phyloP scores from a whole-genome alignment of 495 filamentous ascomycete genomes.

The Cercophora sp. region DNA sequence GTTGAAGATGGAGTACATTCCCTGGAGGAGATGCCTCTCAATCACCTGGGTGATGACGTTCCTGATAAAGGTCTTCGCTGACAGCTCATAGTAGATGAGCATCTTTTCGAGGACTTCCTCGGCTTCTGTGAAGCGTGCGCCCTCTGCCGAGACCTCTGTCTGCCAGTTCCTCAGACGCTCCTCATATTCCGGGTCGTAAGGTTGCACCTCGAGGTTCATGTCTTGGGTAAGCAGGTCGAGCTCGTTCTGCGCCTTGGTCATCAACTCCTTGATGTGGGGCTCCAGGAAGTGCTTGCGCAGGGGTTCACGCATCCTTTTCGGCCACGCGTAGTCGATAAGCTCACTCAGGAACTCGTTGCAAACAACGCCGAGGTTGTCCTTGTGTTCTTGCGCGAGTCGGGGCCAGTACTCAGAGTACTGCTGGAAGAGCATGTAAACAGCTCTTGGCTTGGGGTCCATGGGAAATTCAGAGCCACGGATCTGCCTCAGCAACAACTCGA shows the following conservation, averaged over 20 bases:
- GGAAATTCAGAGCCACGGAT: conserved; percentile 41
- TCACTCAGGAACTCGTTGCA: conserved; percentile 42
- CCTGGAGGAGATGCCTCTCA: conserved; percentile 36
- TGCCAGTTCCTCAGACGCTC: conserved; percentile 34
- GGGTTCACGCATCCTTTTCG: conserved; percentile 36
- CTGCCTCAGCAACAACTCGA: conserved; percentile 32
- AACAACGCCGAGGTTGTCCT: conserved; percentile 39
- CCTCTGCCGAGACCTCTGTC: conserved; percentile 19
- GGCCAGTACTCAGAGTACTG: conserved; percentile 37
- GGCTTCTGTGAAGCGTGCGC: conserved; percentile 29
- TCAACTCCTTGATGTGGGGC: conserved; percentile 31
- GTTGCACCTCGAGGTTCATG: conserved; percentile 37
- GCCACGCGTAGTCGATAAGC: conserved; percentile 40
- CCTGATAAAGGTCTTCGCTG: conserved; percentile 34
- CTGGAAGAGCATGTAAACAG: conserved; percentile 44
- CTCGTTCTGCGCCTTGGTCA: conserved; percentile 36
- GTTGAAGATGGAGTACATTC: conserved; percentile 39
- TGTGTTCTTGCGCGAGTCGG: conserved; percentile 39
- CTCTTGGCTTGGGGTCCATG: conserved; percentile 36
- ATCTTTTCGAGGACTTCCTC: conserved; percentile 43
- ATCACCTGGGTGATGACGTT: conserved; percentile 39
- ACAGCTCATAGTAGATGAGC: conserved; percentile 41
- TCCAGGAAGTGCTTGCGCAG: conserved; percentile 36
- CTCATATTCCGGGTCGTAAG: conserved; percentile 39
- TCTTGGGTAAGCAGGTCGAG: conserved; percentile 34